Percentiles rank a stretch among this genome's conserved stretches.
phyloP scores from a whole-genome alignment of 805 yeast genomes.

The Myxozyma vanderwaltii region DNA sequence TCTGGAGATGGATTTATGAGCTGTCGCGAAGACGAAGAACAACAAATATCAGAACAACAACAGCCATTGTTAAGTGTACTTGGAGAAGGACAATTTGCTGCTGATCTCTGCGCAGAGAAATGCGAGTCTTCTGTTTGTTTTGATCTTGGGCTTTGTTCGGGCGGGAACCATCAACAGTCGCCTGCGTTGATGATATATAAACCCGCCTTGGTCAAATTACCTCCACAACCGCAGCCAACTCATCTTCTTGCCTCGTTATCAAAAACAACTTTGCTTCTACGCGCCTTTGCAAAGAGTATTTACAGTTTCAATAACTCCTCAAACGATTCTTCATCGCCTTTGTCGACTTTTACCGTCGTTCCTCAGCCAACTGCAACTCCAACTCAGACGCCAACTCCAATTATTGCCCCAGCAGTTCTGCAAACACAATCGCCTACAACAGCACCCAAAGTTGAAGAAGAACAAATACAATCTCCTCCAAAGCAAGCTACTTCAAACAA shows the following conservation, averaged over 20 bases:
- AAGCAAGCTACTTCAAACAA: background rate
- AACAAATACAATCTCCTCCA: background rate
- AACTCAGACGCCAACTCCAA: no score
- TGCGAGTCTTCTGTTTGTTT: conserved; percentile 25
- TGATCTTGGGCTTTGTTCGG: conserved; percentile 27
- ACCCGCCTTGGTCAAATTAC: conserved; percentile 26
- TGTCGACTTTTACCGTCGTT: background rate
- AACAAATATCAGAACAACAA: background rate
- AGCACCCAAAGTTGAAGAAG: background rate
- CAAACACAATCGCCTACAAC: no score
- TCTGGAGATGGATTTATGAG: conserved; percentile 33
- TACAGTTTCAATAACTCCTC: conserved; percentile 21
- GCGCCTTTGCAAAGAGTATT: conserved; percentile 30
- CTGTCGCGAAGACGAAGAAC: conserved; percentile 15
- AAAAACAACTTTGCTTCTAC: conserved; percentile 25
- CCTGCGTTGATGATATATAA: conserved; percentile 22
- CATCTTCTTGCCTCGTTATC: conserved; percentile 28
- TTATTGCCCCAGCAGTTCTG: no score
- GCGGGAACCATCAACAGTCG: background rate
- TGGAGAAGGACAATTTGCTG: conserved; percentile 21
- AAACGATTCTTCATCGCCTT: background rate
- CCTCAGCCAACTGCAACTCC: no score
- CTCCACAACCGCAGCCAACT: conserved; percentile 25
- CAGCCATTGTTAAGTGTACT: conserved; percentile 8
- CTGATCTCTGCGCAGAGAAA: conserved; percentile 17